phyloP scores from a whole-genome alignment of 2,329 filamentous ascomycete genomes.

The Beauveria brongniartii region DNA sequence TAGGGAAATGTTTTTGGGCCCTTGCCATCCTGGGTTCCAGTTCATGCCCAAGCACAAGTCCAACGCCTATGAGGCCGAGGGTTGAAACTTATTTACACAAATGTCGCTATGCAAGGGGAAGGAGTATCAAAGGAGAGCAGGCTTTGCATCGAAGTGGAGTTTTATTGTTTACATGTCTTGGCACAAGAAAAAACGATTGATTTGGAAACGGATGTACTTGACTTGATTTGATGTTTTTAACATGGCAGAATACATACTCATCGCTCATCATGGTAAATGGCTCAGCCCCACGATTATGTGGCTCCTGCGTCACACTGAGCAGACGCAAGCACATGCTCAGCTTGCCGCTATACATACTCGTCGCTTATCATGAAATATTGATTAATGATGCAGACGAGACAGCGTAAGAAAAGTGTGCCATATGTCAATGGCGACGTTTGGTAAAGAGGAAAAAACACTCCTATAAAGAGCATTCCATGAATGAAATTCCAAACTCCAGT shows the following conservation, averaged over 20 bases:
- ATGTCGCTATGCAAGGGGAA: neutral
- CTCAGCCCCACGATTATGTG: slow-evolving; percentile 18
- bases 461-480: neutral
- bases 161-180: neutral
- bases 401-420: neutral
- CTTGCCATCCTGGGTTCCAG: slow-evolving; percentile 79
- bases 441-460: neutral
- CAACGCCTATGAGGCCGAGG: slow-evolving; percentile 76
- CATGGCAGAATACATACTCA: neutral
- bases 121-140: neutral
- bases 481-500: slow-evolving; percentile 5
- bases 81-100: slow-evolving; percentile 28
- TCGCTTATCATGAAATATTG: neutral
- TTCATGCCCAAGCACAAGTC: slow-evolving; percentile 98
- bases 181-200: neutral
- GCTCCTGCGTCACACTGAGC: slow-evolving; percentile 7
- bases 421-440: neutral
- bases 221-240: neutral
- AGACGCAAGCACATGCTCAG: slow-evolving; percentile 10
- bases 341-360: neutral
- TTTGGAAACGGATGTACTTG: neutral
- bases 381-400: neutral
- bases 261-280: neutral
- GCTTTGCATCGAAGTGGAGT: slow-evolving; percentile 5
- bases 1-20: slow-evolving; percentile 96